Evolutionary conservation across 345 rosid species (phyloP).

Genomic region (Arabis alpina): DNA sequence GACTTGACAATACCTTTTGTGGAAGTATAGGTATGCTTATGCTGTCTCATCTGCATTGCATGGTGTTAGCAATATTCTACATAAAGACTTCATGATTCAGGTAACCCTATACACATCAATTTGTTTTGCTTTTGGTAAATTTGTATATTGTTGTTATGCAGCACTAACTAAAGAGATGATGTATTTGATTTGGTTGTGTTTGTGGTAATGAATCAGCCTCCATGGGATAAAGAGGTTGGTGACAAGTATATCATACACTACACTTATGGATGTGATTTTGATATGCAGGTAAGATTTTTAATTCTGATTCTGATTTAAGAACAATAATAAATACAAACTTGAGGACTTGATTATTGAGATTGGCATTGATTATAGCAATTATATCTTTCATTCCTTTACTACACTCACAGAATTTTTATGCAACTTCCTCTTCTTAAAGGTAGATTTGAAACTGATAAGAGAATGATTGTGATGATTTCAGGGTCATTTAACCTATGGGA

Average conservation of each 20-base stretch:
- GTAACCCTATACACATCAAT: constrained; percentile 41
- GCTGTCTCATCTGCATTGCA: constrained; percentile 95
- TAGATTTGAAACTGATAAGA: background rate
- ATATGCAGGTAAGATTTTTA: constrained; percentile 68
- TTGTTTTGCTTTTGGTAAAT: background rate
- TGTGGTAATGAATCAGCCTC: constrained; percentile 69
- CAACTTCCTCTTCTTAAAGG: background rate
- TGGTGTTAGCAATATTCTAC: constrained; percentile 82
- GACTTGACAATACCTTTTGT: constrained; percentile 21
- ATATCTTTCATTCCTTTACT: background rate
- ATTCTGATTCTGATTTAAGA: background rate
- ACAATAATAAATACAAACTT: background rate
- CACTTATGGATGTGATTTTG: constrained; percentile 94
- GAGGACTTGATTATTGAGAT: constrained; percentile 5
- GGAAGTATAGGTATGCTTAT: constrained; percentile 82
- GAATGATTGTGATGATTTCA: constrained; percentile 25
- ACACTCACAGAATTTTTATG: no score
- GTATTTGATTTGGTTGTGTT: constrained; percentile 35
- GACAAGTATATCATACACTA: constrained; percentile 90
- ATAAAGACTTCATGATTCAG: constrained; percentile 98
- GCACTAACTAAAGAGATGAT: constrained; percentile 18
- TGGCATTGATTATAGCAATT: constrained; percentile 1
- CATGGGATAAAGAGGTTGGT: constrained; percentile 93
- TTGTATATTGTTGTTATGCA: background rate
- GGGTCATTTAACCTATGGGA: constrained; percentile 91